phyloP scores from a whole-genome alignment of 1,284 basidiomycete species.

The Kwoniella shivajii region DNA sequence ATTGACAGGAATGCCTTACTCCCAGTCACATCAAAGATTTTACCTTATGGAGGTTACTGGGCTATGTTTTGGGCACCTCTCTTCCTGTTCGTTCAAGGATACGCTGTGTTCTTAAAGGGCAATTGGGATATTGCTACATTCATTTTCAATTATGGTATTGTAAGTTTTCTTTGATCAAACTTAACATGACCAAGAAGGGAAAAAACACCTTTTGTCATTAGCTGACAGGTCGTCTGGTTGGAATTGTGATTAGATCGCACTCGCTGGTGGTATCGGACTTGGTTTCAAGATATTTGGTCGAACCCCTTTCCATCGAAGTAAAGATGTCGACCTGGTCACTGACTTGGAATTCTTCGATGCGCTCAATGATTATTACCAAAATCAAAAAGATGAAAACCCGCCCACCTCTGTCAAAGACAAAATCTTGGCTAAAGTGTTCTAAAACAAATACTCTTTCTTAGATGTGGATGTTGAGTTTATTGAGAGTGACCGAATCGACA shows the following conservation, averaged over 20 bases:
- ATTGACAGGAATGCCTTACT: conserved; percentile 20
- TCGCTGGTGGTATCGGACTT: conserved; percentile 27
- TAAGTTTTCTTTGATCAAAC: conserved; percentile 14
- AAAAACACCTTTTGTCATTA: too few relatives aligned
- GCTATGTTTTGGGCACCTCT: conserved; percentile 27
- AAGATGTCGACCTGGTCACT: conserved; percentile 24
- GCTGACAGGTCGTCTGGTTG: too few relatives aligned
- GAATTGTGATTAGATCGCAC: conserved; percentile 17
- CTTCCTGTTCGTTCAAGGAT: conserved; percentile 29
- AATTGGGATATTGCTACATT: conserved; percentile 27
- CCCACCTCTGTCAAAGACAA: conserved; percentile 20
- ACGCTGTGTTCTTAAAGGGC: conserved; percentile 29
- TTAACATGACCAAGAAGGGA: too few relatives aligned
- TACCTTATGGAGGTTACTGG: conserved; percentile 34
- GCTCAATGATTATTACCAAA: conserved; percentile 20
- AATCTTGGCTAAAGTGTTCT: conserved; percentile 28
- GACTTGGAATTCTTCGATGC: conserved; percentile 29
- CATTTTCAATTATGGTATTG: conserved; percentile 34
- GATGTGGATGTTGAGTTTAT: too few relatives aligned
- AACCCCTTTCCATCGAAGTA: conserved; percentile 21
- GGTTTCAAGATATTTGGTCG: conserved; percentile 27
- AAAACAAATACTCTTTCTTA: too few relatives aligned
- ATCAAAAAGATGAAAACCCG: conserved; percentile 13
- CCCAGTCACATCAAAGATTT: conserved; percentile 14
- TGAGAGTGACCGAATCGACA: too few relatives aligned